Base-by-base conservation (phyloP, 2,329 filamentous ascomycete species). In the Dactylellina leptospora region DNA sequence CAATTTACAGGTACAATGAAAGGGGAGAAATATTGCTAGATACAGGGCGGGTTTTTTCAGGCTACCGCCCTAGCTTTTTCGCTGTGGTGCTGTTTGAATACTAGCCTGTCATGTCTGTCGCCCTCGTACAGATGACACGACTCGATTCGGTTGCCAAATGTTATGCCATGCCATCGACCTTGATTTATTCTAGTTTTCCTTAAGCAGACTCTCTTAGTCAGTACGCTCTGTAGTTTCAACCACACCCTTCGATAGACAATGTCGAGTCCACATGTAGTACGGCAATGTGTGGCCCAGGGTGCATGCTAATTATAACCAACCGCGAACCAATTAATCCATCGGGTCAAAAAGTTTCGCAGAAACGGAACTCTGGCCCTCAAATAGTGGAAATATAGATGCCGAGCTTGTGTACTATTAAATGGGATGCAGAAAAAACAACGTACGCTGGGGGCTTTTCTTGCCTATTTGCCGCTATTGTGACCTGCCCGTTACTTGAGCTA, bases 291-390 rank as follows among this genome's bases (percentile, higher is more conserved):
- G 68, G 59, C 38, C 66, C 45, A 44, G 68, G 68, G 54, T 72
- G 54, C 59, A 54, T 71, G 58, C 66, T 71, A 71, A 64, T 72
- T 64, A 72, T 72, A 72, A 72, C 51, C 58, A 59, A 63, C 58
- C 25, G 30, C 54, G 44, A 59, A 48, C 63, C 5, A 56, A 60
- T 55, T 40, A 27, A 64, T 58, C 23, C 27, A 53, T 54, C 58
- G 58, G 45, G 47, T 40, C 45, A 47, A 55, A n/a, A 56, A 69
- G 28, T 22, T 59, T 64, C 68, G 60, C 50, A 45, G 50, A 64
- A 56, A 28, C 50, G 36, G 38, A 38, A 30, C 23, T 50, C 23
- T 54, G 16, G 30, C 33, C 58, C 47, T 51, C 51, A 56, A 50
- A 51, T 45, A 50, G 36, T 27, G 38, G 51, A 27, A 16, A 27